These are phyloP conservation scores for Acanthamoeba lugdunensis DNA, from an alignment of 208 protist genomes.

Conservation along the genomic window DNA sequence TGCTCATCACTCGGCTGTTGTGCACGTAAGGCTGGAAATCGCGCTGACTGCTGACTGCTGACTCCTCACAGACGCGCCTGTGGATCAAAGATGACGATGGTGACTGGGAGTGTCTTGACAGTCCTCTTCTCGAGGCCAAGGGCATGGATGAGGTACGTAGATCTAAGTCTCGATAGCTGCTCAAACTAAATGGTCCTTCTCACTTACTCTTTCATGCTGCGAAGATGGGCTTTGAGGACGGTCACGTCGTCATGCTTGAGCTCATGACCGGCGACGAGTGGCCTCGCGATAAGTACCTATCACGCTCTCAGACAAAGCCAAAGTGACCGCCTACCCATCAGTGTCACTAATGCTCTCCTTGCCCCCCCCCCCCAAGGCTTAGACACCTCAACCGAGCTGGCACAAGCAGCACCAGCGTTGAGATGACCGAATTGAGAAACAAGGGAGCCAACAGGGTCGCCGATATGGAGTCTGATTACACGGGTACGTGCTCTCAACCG, in stretches of 20 bases:
- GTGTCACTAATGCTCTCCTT: neutral
- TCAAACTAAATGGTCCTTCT: no score
- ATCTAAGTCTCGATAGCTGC: no score
- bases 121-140: neutral
- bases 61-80: neutral
- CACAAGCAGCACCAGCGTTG: neutral
- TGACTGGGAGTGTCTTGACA: neutral
- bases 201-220: neutral
- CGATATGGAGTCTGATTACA: neutral
- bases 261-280: neutral
- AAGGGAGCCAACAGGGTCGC: neutral
- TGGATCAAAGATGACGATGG: slow-evolving; percentile 3
- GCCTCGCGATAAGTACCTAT: neutral
- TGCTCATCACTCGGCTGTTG: neutral
- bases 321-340: neutral
- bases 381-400: neutral
- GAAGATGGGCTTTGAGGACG: slow-evolving; percentile 2
- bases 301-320: neutral
- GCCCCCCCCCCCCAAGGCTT: neutral
- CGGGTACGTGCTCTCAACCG: neutral
- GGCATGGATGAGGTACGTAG: neutral
- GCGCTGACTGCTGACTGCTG: neutral
- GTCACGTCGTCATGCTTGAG: neutral
- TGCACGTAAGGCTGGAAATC: neutral
- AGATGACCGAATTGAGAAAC: neutral